Evolutionary conservation across 768 basidiomycete genomes (phyloP), one percentile per base, ranked within the genome.

Genomic region (Boletus eberwhitei): DNA sequence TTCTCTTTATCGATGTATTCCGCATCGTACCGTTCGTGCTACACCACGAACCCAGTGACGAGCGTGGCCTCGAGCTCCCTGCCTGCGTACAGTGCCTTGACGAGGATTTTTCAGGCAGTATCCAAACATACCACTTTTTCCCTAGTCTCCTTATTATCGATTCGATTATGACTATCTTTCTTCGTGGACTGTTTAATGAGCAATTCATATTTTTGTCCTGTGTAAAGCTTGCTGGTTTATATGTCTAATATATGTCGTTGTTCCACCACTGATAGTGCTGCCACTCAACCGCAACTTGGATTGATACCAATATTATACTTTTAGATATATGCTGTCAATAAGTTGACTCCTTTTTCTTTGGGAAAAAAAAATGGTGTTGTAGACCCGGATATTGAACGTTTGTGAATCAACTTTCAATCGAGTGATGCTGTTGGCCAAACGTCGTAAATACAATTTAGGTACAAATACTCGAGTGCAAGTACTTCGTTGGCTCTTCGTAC

Each of bases 21-120:
- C 77, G 82, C 80, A 74, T 78, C 83, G 81, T 84, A 81, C 81
- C 79, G 84, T 79, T 80, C 70, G 73, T 78, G 70, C 67, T 58
- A 43, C 50, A 61, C 58, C 63, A 77, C 75, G 78, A 78, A 75
- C 83, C 80, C 79, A 73, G 84, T 72, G 82, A 84, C 80, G 83
- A 76, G 78, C 82, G 78, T 81, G 78, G 78, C 78, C 84, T 76
- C 79, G 79, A 77, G 68, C 71, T 79, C 49, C 47, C 51, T 63
- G 64, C 62, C 57, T 60, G 60, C 50, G 55, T 52, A 53, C 52
- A 36, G 49, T 59, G 54, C 61, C 62, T 65, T 55, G 59, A 59
- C 53, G 58, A 55, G 53, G 59, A 62, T 60, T 59, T 59, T 67
- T 65, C 58, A 53, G 63, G 64, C 60, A 60, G 50, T 51, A 62